Evolutionary conservation across 2,329 filamentous ascomycete species (phyloP).

Genomic region (Cordyceps tenuipes): DNA sequence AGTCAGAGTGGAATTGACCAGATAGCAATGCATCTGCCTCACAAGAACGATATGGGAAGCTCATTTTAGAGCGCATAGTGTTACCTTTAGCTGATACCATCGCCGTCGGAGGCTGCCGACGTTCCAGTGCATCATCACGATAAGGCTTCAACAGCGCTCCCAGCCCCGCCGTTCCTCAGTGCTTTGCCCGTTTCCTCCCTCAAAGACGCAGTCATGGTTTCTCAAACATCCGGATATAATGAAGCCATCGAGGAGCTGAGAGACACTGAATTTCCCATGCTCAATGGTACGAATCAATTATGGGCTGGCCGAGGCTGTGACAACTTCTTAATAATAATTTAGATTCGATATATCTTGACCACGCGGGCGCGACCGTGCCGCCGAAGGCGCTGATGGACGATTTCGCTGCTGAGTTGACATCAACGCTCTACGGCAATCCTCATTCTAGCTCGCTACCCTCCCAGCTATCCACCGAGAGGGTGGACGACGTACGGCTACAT

Average conservation of each 20-base stretch:
- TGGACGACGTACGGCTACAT: conserved; percentile 67
- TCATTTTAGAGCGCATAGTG: neutral
- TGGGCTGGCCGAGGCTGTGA: neutral
- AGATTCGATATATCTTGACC: conserved; percentile 80
- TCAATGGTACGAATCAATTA: conserved; percentile 42
- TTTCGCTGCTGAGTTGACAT: conserved; percentile 71
- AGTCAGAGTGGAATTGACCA: neutral
- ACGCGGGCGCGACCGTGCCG: conserved; percentile 86
- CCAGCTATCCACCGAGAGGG: conserved; percentile 61
- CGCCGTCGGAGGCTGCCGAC: conserved; percentile 4
- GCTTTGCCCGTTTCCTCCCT: neutral
- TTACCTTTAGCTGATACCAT: neutral
- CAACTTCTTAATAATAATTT: neutral
- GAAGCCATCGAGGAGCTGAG: conserved; percentile 49
- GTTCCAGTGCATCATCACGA: neutral
- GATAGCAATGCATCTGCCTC: neutral
- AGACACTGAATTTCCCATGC: conserved; percentile 58
- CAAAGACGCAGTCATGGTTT: conserved; percentile 11
- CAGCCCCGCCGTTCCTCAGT: neutral
- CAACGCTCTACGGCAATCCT: conserved; percentile 79
- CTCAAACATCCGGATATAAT: conserved; percentile 40
- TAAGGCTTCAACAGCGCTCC: neutral
- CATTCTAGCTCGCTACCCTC: conserved; percentile 81
- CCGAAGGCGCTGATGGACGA: conserved; percentile 71
- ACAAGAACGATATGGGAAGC: neutral